Evolutionary conservation across 2,329 filamentous ascomycete species (phyloP).

Genomic region (Calonectria naviculata): DNA sequence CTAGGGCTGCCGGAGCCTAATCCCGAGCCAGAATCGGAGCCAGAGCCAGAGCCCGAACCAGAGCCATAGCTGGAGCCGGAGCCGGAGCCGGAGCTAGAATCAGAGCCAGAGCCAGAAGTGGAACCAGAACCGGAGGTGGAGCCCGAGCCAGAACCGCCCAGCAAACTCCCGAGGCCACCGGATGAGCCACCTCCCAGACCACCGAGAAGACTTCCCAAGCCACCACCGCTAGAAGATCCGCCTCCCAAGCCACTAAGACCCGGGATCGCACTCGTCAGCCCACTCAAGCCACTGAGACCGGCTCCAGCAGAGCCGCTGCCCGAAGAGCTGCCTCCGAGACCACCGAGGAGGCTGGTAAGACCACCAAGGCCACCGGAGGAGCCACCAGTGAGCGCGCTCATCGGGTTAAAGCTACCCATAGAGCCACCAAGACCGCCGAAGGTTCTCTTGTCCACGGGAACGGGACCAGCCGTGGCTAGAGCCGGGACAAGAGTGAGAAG

Average conservation of each 20-base stretch:
- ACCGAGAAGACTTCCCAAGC: not conserved
- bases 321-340: not conserved
- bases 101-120: not conserved
- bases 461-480: slow-evolving; percentile 36
- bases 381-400: slow-evolving; percentile 17
- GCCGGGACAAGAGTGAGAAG: slow-evolving; percentile 34
- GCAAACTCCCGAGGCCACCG: not conserved
- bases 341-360: not conserved
- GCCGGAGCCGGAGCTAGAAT: not conserved
- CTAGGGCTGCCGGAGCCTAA: not conserved
- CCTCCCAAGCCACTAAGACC: not conserved
- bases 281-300: not conserved
- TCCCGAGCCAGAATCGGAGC: not conserved
- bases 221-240: not conserved
- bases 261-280: not conserved
- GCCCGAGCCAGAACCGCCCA: not conserved
- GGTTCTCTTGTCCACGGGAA: slow-evolving; percentile 29
- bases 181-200: not conserved
- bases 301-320: not conserved
- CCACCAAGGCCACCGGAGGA: not conserved
- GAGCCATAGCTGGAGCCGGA: not conserved
- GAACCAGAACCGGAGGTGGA: not conserved
- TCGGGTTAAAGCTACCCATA: not conserved
- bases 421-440: not conserved
- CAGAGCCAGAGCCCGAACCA: not conserved